Evolutionary conservation across 805 yeast genomes (phyloP), one percentile per base, ranked within the genome.

Genomic region (Ogataea allantospora): DNA sequence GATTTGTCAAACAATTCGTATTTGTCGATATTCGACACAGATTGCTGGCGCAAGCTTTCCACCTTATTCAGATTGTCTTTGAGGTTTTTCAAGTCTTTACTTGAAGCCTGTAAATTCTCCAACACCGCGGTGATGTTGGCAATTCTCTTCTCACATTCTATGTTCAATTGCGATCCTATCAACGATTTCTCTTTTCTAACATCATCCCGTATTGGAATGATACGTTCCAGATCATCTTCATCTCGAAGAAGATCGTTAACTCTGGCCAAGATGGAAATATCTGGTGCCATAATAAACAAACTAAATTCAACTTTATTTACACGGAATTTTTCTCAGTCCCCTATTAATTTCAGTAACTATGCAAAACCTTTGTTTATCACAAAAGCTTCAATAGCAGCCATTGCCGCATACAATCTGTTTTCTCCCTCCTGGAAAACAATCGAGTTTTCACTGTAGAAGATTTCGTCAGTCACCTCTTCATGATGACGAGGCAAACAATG

Each of bases 401-500:
- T 85, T 19, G 98, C 98, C 31, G 99, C 95, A 58, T 93, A 93
- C 16, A 93, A 66, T 63, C 99, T 76, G 67, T 93, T 93, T 67
- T 93, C 99, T 31, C 96, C 99, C 68, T 93, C 97, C 51, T 80
- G 83, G 63, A 93, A 93, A 3, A 93, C 99, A 40, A 93, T 66
- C 2, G 96, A 87, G 51, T 78, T 74, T 22, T 79, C 78, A 37
- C 88, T 69, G 66, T 91, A 91, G 59, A 93, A 93, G 2, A 93
- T 93, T 30, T 84, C 95, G 61, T 93, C 99, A 25, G 79, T 75
- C 24, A 93, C 99, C 65, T 93, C 99, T 62, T 89, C 96, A 18
- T 78, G 75, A 53, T 93, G 96, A 66, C 99, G 82, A 48, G 99
- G 99, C 51, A 93, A 71, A 64, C 99, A 93, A 62, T 93, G 99